Percentiles rank a stretch among this genome's conserved stretches.
Evolutionary conservation across 164 flowering plant species (phyloP).

Genomic region (Piper betle): DNA sequence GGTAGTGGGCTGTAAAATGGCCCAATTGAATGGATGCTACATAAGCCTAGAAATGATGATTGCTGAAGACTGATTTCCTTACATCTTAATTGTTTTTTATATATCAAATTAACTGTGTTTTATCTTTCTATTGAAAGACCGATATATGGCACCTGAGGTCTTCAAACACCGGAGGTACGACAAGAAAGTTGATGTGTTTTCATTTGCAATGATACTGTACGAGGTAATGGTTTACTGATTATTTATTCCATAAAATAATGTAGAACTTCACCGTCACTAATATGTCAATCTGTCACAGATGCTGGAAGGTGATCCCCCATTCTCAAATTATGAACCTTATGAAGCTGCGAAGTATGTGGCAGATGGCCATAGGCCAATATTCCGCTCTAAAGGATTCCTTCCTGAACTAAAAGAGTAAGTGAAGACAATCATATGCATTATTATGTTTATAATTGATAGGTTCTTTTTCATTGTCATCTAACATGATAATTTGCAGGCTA

Average conservation of each 20-base stretch:
- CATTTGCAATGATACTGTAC: constrained; percentile 94
- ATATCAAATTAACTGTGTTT: constrained; percentile 3
- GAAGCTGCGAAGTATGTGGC: constrained; percentile 90
- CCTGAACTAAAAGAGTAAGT: constrained; percentile 81
- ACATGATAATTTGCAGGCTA: background rate
- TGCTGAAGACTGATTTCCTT: too few species aligned
- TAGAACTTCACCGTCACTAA: too few species aligned
- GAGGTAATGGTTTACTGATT: constrained; percentile 54
- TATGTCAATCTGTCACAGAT: constrained; percentile 32
- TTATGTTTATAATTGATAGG: background rate
- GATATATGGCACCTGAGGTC: constrained; percentile 99
- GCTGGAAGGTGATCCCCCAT: constrained; percentile 95
- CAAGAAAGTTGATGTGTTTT: constrained; percentile 97
- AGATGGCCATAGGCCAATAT: constrained; percentile 77
- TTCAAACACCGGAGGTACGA: constrained; percentile 97
- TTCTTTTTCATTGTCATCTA: background rate
- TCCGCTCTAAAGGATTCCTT: constrained; percentile 54
- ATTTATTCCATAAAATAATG: too few species aligned
- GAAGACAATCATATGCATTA: background rate
- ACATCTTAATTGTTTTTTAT: too few species aligned
- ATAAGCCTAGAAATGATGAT: too few species aligned
- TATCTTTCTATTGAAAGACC: constrained; percentile 37
- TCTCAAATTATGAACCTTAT: constrained; percentile 80
- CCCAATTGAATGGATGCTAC: too few species aligned
- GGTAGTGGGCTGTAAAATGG: too few species aligned